Conservation (phyloP, 148 eudicot genomes). For the Arbutus unedo region DNA sequence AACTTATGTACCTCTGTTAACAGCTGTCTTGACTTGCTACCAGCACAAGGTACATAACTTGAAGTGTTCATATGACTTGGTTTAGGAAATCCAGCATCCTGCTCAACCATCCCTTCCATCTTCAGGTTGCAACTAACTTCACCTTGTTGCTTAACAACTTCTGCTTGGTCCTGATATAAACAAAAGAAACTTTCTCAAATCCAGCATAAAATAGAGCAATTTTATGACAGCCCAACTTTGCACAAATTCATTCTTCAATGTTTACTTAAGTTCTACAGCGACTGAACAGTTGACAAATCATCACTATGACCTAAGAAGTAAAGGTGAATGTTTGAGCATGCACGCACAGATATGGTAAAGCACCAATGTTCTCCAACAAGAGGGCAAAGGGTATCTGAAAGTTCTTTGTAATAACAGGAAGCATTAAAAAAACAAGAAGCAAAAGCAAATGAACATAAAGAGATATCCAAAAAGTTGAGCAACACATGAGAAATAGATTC, state of each 20-base stretch:
- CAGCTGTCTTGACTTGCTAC: slow-evolving; percentile 43
- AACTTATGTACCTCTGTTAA: slow-evolving; percentile 47
- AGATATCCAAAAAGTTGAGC: not conserved
- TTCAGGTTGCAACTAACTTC: not conserved
- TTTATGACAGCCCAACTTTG: not conserved
- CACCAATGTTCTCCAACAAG: not conserved
- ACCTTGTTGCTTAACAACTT: slow-evolving; percentile 25
- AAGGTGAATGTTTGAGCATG: not conserved
- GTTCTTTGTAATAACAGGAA: not conserved
- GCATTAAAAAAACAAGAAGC: not conserved
- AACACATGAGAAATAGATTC: not conserved
- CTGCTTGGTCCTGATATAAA: slow-evolving; percentile 40
- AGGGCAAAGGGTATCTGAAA: not conserved
- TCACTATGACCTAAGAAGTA: not conserved
- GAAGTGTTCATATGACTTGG: slow-evolving; percentile 14
- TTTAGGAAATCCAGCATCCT: slow-evolving; percentile 26
- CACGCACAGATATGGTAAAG: not conserved
- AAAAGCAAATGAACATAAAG: not conserved
- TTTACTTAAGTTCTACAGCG: not conserved
- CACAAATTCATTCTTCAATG: not conserved
- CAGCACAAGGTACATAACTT: slow-evolving; percentile 19
- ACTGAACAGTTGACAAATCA: not conserved
- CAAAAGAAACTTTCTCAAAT: slow-evolving; percentile 20
- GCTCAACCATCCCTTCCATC: slow-evolving; percentile 25
- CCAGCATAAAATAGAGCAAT: slow-evolving; percentile 16